Evolutionary conservation across 2,329 filamentous ascomycete genomes (phyloP).

Genomic region (Metarhizium album): DNA sequence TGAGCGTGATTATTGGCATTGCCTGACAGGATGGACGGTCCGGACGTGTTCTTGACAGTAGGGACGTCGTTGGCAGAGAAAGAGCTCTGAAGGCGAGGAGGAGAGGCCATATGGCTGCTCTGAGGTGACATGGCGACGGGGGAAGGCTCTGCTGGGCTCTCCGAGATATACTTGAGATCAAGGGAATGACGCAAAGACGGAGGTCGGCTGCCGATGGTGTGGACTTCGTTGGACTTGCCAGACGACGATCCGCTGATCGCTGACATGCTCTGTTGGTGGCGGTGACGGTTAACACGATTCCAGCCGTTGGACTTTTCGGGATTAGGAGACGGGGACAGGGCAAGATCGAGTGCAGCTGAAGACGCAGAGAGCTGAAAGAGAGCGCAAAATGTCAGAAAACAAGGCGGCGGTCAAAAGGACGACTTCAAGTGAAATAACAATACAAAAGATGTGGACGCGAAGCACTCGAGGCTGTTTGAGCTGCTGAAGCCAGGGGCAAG

Average conservation of each 20-base stretch:
- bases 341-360: conserved; percentile 71
- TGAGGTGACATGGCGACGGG: conserved; percentile 33
- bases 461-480: not conserved
- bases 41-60: conserved; percentile 62
- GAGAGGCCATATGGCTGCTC: conserved; percentile 45
- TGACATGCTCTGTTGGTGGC: conserved; percentile 50
- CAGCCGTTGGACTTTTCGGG: conserved; percentile 47
- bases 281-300: conserved; percentile 54
- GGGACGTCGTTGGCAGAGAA: conserved; percentile 86
- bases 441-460: not conserved
- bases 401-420: conserved; percentile 9
- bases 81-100: conserved; percentile 72
- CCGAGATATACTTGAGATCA: conserved; percentile 40
- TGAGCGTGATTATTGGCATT: conserved; percentile 49
- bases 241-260: conserved; percentile 31
- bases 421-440: conserved; percentile 9
- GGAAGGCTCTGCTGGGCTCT: conserved; percentile 29
- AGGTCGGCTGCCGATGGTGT: conserved; percentile 36
- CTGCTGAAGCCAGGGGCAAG: not conserved
- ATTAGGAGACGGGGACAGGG: conserved; percentile 55
- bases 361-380: conserved; percentile 62
- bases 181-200: conserved; percentile 47
- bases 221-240: conserved; percentile 33
- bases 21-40: conserved; percentile 28
- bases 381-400: conserved; percentile 21